phyloP scores from a whole-genome alignment of 352 stramenopile species.

The Pythium myriotylum region DNA sequence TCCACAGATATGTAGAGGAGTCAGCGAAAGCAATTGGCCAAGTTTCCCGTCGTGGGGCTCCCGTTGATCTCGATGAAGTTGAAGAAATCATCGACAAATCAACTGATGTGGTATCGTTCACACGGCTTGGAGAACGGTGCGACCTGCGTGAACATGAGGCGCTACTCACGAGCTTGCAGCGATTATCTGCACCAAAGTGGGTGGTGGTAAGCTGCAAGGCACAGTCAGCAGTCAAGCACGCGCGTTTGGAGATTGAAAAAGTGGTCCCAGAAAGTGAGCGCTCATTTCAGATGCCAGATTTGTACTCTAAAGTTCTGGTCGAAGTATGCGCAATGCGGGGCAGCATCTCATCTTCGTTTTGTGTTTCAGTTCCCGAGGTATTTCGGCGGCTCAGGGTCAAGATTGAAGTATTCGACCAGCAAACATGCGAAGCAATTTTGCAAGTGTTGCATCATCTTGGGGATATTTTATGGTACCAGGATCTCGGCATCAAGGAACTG shows the following conservation, averaged over 20 bases:
- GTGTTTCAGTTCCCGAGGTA: too few relatives aligned
- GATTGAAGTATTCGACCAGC: not conserved
- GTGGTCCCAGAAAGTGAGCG: conserved; percentile 3
- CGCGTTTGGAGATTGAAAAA: not conserved
- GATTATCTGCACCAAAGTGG: not conserved
- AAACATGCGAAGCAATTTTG: conserved; percentile 1
- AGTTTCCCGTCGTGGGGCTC: too few relatives aligned
- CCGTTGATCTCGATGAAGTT: too few relatives aligned
- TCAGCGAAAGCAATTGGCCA: too few relatives aligned
- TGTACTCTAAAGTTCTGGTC: conserved; percentile 1
- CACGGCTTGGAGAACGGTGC: too few relatives aligned
- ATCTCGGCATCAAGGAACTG: conserved; percentile 4
- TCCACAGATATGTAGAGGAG: not conserved
- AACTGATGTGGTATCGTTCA: too few relatives aligned
- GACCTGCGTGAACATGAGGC: not conserved
- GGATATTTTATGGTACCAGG: conserved; percentile 19
- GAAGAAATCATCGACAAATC: too few relatives aligned
- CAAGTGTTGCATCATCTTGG: conserved; percentile 21
- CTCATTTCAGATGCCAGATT: conserved; percentile 17
- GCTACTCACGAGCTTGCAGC: not conserved
- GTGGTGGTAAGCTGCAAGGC: conserved; percentile 10
- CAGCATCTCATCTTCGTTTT: too few relatives aligned
- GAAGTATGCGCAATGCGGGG: not conserved
- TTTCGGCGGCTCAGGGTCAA: not conserved
- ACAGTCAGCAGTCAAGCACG: not conserved